Base-by-base conservation (phyloP, 805 yeast species). In the Babjeviella inositovora region DNA sequence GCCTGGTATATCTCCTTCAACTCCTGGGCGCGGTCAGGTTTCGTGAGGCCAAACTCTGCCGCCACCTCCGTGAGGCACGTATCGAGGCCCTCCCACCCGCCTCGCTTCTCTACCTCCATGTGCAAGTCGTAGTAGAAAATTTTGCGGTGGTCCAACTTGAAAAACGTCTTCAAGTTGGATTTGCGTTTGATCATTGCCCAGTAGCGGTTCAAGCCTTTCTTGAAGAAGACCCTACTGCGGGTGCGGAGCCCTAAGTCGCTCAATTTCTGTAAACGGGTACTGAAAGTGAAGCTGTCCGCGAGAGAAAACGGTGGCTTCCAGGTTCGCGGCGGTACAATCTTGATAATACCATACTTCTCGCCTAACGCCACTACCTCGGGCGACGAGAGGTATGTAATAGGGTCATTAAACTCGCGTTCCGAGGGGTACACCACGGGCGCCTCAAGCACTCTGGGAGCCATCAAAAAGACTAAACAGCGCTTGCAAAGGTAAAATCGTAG, bases 231-330 rank as follows among this genome's bases (percentile, higher is more conserved):
- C 22, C 85, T 50, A 16, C 74, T 64, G 30, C 92, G 51, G 27
- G 72, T 71, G 6, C 61, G 41, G 10, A 79, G 40, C 13, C 73
- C 70, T 36, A 79, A 47, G 38, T 75, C 81, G 34, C 66, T 62
- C 25, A 79, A 37, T 22, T 57, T 62, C 39, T 77, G 90, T n/a
- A 71, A 39, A 25, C 92, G 45, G 6, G 82, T 74, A 30, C 66
- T 71, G 38, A 79, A 77, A 23, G 46, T 56, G 43, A 77, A 76
- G n/a, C 38, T 40, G 5, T 47, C 35, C 21, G 53, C 50, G 11
- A 76, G 47, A 25, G 69, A 56, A 31, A 74, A 59, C 0, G 66
- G 67, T 1, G 74, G 72, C 22, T 38, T 39, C 71, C 72, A 67
- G n/a, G 36, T 44, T 10, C 31, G 25, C 0, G 74, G 74, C 5